These are phyloP conservation scores for Saccharomycopsis hybrid DNA, from an alignment of 1,139 yeast species.

Conservation along the genomic window DNA sequence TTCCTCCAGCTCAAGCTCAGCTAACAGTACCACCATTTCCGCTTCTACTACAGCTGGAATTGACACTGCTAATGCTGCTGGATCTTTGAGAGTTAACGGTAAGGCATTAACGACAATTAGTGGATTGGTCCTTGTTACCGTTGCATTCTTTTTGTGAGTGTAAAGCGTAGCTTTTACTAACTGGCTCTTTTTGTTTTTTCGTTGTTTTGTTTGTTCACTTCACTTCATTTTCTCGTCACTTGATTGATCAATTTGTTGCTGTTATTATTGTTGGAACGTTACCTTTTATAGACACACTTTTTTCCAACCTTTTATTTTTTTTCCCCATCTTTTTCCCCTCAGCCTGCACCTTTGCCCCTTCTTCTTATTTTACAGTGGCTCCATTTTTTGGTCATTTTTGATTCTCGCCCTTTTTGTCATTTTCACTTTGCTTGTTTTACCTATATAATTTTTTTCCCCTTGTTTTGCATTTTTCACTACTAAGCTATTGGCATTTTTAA, in stretches of 20 bases:
- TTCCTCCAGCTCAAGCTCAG: constrained; percentile 31
- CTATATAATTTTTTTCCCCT: neutral
- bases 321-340: too few species aligned
- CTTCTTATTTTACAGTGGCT: neutral
- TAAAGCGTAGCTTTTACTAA: too few species aligned
- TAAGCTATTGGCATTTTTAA: neutral
- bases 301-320: too few species aligned
- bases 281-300: too few species aligned
- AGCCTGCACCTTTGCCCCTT: too few species aligned
- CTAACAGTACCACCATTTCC: constrained; percentile 7
- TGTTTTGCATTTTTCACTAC: neutral
- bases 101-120: constrained; percentile 17
- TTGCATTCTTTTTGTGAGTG: too few species aligned
- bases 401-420: neutral
- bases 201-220: too few species aligned
- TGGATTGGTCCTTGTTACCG: too few species aligned
- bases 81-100: constrained; percentile 44
- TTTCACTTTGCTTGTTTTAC: constrained; percentile 1
- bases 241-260: too few species aligned
- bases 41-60: constrained; percentile 8
- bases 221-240: too few species aligned
- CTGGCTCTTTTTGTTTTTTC: too few species aligned
- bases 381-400: neutral
- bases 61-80: constrained; percentile 20
- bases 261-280: too few species aligned